Evolutionary conservation across 2,329 filamentous ascomycete species (phyloP), one percentile per base, ranked within the genome.

Genomic region (Microdochium bolleyi): DNA sequence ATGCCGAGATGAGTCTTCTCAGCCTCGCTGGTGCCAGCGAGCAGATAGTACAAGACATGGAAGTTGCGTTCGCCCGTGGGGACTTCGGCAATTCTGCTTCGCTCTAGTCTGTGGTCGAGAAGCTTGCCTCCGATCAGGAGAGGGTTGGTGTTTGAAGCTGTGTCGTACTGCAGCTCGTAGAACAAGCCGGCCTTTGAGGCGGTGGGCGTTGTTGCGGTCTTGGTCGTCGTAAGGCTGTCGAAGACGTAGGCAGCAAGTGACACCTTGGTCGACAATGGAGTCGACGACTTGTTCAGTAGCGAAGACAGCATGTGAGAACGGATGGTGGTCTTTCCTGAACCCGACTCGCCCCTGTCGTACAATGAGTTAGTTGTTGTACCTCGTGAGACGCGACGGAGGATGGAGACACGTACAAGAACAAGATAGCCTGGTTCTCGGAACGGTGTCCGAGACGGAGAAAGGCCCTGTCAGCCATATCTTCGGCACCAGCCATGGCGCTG

Each of bases 11-110:
- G 94, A 13, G 85, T 69, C 75, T 92, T 96, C 68, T 99, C 94
- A 3, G 90, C 89, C 3, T 83, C 78, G 62, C 91, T 96, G 13
- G 94, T 97, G 53, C 94, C 94, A 1, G 92, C 88, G 27, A 99
- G 75, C 3, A 99, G 82, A 67, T 99, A 99, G 74, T 99, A 99
- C 9, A 99, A 77, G 24, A 95, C 82, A 70, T 99, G 94, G 67
- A 96, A 97, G 68, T 94, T 97, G 48, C 94, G 87, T 72, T 99
- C 94, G 61, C 94, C 94, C 0, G 94, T 96, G 1, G 94, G 94
- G 0, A 97, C 92, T 41, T 90, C 84, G 25, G 94, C 85, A 57
- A 99, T 91, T 57, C 94, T 83, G 71, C 91, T 96, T 53, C 94
- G 79, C 71, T 99, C 94, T 49, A 99, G 75, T 60, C 94, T 83